Conservation (phyloP, 352 stramenopile species). For the Phytophthora macrochlamydospora region DNA sequence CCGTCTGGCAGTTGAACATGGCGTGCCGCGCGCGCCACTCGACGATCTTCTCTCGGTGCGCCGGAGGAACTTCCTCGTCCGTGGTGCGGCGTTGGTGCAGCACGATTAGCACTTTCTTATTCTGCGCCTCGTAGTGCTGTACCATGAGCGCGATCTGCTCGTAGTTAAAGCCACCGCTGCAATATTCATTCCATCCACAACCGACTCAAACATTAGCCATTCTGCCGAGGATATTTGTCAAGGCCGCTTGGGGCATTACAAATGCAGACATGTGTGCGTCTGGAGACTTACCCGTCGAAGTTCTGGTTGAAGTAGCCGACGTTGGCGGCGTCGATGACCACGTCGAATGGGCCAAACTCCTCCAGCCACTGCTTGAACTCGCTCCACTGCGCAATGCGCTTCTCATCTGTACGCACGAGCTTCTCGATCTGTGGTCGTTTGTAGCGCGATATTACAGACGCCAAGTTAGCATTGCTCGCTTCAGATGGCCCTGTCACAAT, state of each 20-base stretch:
- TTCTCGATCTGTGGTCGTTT: conserved; percentile 59
- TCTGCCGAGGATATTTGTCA: conserved; percentile 8
- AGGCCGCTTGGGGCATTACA: conserved; percentile 21
- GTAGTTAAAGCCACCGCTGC: conserved; percentile 94
- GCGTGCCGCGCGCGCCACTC: conserved; percentile 70
- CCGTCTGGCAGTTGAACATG: conserved; percentile 93
- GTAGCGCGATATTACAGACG: background rate
- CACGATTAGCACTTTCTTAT: conserved; percentile 93
- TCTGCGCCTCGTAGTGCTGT: conserved; percentile 86
- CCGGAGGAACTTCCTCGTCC: conserved; percentile 84
- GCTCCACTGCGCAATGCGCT: conserved; percentile 74
- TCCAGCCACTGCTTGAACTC: conserved; percentile 85
- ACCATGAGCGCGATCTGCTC: conserved; percentile 95
- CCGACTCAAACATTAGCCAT: conserved; percentile 15
- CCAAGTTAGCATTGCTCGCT: background rate
- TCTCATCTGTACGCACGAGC: conserved; percentile 78
- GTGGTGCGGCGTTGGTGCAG: conserved; percentile 96
- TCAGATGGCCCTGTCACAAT: background rate
- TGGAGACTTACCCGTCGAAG: conserved; percentile 78
- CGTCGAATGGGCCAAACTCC: conserved; percentile 82
- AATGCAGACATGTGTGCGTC: conserved; percentile 3
- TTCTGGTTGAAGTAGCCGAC: conserved; percentile 98
- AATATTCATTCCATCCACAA: background rate
- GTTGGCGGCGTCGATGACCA: conserved; percentile 98
- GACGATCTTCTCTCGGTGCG: conserved; percentile 73